Conservation (phyloP, 306 rosid species). For the Astragalus membranaceus region DNA sequence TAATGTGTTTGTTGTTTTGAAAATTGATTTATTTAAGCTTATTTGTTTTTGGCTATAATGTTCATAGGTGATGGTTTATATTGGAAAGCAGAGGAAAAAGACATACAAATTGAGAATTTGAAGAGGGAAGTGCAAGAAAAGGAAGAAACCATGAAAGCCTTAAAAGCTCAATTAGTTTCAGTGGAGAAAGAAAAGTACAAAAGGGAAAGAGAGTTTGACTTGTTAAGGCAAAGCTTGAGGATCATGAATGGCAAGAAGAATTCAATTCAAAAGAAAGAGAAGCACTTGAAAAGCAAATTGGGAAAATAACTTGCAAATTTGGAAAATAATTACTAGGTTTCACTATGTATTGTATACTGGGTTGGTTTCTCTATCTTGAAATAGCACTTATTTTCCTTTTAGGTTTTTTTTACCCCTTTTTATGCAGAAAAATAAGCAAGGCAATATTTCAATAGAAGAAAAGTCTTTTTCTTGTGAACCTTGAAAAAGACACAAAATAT, state of each 20-base stretch:
- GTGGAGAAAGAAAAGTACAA: conserved; percentile 53
- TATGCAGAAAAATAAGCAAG: conserved; percentile 18
- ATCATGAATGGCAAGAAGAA: conserved; percentile 62
- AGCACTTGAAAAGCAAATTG: conserved; percentile 27
- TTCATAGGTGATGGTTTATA: conserved; percentile 52
- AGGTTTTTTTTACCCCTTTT: not conserved
- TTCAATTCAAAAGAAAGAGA: conserved; percentile 29
- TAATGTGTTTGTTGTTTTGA: not conserved
- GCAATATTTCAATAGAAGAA: conserved; percentile 1
- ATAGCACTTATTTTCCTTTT: not conserved
- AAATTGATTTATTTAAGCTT: not conserved
- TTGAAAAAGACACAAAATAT: not conserved
- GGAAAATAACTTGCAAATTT: conserved; percentile 20
- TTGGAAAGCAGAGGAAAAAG: conserved; percentile 75
- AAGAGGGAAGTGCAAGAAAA: conserved; percentile 49
- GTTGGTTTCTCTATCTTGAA: conserved; percentile 21
- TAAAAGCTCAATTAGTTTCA: conserved; percentile 39
- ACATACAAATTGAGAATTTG: conserved; percentile 51
- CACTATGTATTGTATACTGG: conserved; percentile 1
- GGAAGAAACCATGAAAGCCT: conserved; percentile 48
- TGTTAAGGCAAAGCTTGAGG: conserved; percentile 82
- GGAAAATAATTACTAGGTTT: not conserved
- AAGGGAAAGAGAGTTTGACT: conserved; percentile 70
- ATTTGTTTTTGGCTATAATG: not conserved
- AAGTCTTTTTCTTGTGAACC: not conserved